Conservation (phyloP, 2,329 filamentous ascomycete species). For the Fusarium albosuccineum region DNA sequence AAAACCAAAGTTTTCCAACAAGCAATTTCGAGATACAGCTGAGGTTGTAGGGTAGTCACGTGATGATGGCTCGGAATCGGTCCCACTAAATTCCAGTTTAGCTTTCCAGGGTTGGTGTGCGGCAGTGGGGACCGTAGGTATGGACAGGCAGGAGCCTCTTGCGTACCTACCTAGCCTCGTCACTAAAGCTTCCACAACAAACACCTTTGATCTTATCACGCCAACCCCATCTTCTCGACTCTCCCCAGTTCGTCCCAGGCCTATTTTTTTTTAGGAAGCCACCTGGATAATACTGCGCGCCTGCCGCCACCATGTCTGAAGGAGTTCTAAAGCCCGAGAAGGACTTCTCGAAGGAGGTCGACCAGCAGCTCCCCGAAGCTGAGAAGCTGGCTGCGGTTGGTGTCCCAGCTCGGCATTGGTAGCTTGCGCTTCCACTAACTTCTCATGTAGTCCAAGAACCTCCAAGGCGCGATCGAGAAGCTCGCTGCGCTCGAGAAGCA, state of each 20-base stretch:
- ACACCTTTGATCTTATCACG: constrained; percentile 40
- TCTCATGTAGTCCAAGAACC: constrained; percentile 70
- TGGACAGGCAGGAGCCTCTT: constrained; percentile 54
- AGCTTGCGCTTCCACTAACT: constrained; percentile 25
- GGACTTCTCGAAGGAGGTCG: constrained; percentile 97
- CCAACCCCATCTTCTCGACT: constrained; percentile 28
- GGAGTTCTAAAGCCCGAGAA: constrained; percentile 92
- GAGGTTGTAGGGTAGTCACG: constrained; percentile 23
- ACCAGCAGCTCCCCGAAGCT: constrained; percentile 90
- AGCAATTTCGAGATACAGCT: too few species aligned
- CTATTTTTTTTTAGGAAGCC: background rate
- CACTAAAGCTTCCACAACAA: constrained; percentile 47
- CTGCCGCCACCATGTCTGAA: constrained; percentile 76
- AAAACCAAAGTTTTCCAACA: too few species aligned
- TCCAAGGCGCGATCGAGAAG: constrained; percentile 93
- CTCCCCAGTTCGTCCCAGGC: background rate
- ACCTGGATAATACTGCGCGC: constrained; percentile 19
- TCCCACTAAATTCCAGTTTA: constrained; percentile 41
- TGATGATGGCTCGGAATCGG: constrained; percentile 31
- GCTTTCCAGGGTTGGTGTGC: constrained; percentile 16
- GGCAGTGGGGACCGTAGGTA: constrained; percentile 32
- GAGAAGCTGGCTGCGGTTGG: constrained; percentile 88
- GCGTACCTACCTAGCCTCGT: constrained; percentile 50
- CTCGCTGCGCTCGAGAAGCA: constrained; percentile 94
- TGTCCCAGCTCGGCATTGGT: constrained; percentile 49